Evolutionary conservation across 2,329 filamentous ascomycete species (phyloP).

Genomic region (Clathrospora elynae): DNA sequence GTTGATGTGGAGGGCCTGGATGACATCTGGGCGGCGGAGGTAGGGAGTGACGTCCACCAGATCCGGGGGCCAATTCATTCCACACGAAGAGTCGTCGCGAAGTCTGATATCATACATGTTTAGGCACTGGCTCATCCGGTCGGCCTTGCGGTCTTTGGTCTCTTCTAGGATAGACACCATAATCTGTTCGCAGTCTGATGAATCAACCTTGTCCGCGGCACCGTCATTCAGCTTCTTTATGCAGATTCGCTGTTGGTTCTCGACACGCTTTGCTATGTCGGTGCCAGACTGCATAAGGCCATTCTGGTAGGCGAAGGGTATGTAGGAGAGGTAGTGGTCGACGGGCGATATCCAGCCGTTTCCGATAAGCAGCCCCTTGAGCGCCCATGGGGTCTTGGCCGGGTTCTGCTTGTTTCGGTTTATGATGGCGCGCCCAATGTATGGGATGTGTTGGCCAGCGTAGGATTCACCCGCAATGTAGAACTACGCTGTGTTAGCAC

Average conservation of each 20-base stretch:
- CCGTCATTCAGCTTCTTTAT: conserved; percentile 64
- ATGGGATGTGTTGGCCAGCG: conserved; percentile 95
- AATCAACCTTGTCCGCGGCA: conserved; percentile 67
- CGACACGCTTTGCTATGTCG: conserved; percentile 66
- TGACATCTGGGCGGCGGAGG: conserved; percentile 79
- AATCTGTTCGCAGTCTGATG: conserved; percentile 74
- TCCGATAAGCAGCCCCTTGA: conserved; percentile 87
- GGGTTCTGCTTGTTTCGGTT: conserved; percentile 71
- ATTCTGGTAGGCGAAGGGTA: conserved; percentile 79
- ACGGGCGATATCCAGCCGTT: conserved; percentile 95
- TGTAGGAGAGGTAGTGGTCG: conserved; percentile 88
- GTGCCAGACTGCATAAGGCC: conserved; percentile 72
- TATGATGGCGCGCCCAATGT: conserved; percentile 90
- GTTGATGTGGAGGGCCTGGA: conserved; percentile 80
- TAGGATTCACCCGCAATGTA: conserved; percentile 97
- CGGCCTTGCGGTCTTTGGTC: conserved; percentile 62
- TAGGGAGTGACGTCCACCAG: conserved; percentile 78
- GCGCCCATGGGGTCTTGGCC: conserved; percentile 68
- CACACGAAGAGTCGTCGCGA: conserved; percentile 79
- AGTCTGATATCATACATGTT: conserved; percentile 99
- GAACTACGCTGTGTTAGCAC: conserved; percentile 61
- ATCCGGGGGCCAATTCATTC: conserved; percentile 98
- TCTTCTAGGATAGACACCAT: conserved; percentile 72
- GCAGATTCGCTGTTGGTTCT: conserved; percentile 72
- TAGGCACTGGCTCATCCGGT: conserved; percentile 66